Conservation (phyloP, 768 basidiomycete genomes). For the Mycena maculata region DNA sequence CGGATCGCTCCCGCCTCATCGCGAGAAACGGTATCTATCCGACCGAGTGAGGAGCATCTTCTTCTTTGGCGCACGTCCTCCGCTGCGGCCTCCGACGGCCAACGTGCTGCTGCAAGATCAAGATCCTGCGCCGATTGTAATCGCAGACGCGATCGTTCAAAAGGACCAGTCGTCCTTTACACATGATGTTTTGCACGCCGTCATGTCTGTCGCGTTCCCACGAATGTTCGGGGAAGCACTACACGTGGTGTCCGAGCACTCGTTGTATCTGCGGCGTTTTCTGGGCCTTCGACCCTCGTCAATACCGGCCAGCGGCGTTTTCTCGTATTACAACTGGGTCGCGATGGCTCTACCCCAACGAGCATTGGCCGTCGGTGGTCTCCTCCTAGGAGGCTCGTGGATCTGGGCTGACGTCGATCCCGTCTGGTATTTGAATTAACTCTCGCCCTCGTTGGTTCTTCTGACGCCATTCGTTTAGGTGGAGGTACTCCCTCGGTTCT, state of each 20-base stretch:
- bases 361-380: neutral
- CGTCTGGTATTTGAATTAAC: slow-evolving; percentile 49
- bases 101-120: slow-evolving; percentile 32
- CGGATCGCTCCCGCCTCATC: slow-evolving; percentile 34
- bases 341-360: slow-evolving; percentile 44
- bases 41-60: slow-evolving; percentile 41
- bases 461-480: slow-evolving; percentile 32
- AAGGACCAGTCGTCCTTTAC: slow-evolving; percentile 32
- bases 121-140: slow-evolving; percentile 29
- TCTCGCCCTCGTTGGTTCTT: neutral
- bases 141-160: slow-evolving; percentile 24
- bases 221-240: slow-evolving; percentile 38
- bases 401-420: slow-evolving; percentile 61
- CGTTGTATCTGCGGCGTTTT: slow-evolving; percentile 28
- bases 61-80: slow-evolving; percentile 37
- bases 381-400: slow-evolving; percentile 53
- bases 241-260: slow-evolving; percentile 20
- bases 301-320: slow-evolving; percentile 40
- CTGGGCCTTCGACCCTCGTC: slow-evolving; percentile 33
- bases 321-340: slow-evolving; percentile 40
- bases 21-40: slow-evolving; percentile 34
- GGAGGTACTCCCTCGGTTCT: slow-evolving; percentile 62
- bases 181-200: slow-evolving; percentile 39
- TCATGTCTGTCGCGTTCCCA: slow-evolving; percentile 25
- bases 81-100: slow-evolving; percentile 39